phyloP scores from a whole-genome alignment of 148 eudicot genomes.

The Rhododendron molle region DNA sequence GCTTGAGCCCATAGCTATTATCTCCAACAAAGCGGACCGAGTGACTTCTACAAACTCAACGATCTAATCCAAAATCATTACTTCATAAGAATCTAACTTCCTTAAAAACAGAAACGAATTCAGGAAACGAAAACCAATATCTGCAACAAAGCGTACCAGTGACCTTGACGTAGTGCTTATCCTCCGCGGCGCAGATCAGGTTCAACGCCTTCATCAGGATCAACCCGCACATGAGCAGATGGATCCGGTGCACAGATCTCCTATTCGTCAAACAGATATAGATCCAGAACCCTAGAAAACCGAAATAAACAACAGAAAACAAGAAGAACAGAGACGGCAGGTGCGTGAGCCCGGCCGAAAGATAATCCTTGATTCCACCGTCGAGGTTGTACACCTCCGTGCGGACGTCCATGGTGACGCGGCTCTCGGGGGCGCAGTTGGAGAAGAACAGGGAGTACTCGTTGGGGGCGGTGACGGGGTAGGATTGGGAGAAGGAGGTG shows the following conservation, averaged over 20 bases:
- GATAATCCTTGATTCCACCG: conserved; percentile 51
- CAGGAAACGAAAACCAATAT: too few species aligned
- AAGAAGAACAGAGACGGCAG: conserved; percentile 56
- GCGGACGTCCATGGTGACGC: conserved; percentile 60
- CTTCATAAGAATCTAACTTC: too few species aligned
- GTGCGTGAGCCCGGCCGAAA: conserved; percentile 72
- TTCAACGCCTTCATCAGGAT: conserved; percentile 81
- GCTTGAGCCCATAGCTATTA: not conserved
- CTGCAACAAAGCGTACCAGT: conserved; percentile 43
- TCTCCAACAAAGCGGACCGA: not conserved
- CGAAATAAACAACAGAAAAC: conserved; percentile 45
- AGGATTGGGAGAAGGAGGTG: conserved; percentile 41
- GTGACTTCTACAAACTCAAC: not conserved
- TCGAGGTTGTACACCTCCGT: conserved; percentile 74
- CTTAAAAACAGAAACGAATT: not conserved
- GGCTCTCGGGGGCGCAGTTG: conserved; percentile 63
- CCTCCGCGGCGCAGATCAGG: conserved; percentile 84
- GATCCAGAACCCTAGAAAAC: conserved; percentile 55
- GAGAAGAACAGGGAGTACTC: conserved; percentile 79
- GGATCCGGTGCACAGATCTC: conserved; percentile 64
- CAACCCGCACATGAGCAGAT: conserved; percentile 59
- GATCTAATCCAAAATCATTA: not conserved
- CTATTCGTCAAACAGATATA: conserved; percentile 31
- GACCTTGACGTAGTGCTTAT: conserved; percentile 88
- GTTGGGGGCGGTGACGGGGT: conserved; percentile 47